phyloP scores from a whole-genome alignment of 1,284 basidiomycete species.

The Mycosarcoma maydis region DNA sequence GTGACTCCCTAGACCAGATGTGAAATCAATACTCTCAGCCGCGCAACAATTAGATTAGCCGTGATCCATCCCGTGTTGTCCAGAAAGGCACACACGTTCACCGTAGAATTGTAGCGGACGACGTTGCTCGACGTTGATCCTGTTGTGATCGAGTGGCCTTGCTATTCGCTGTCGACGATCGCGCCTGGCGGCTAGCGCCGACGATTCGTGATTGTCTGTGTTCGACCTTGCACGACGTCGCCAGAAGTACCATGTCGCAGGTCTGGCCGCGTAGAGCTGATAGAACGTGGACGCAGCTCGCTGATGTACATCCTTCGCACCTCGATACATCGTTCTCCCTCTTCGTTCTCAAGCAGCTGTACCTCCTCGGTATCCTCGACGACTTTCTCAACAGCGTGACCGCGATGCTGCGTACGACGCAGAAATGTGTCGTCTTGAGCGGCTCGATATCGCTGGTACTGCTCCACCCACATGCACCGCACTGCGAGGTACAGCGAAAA shows the following conservation, averaged over 20 bases:
- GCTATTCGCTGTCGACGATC: conserved; percentile 5
- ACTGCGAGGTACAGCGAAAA: conserved; percentile 33
- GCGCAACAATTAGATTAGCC: too few species aligned
- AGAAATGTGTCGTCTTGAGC: conserved; percentile 6
- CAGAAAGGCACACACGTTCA: background rate
- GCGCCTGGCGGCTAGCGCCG: background rate
- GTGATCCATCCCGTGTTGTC: too few species aligned
- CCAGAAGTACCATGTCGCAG: too few species aligned
- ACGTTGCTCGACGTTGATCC: conserved; percentile 17
- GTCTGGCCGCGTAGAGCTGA: conserved; percentile 2
- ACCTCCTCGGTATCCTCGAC: conserved; percentile 70
- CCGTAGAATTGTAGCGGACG: conserved; percentile 23
- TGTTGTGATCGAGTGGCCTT: conserved; percentile 1
- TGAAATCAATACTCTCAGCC: too few species aligned
- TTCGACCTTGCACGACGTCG: too few species aligned
- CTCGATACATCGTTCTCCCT: conserved; percentile 30
- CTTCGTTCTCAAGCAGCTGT: conserved; percentile 63
- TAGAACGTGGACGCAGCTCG: background rate
- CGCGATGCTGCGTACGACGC: background rate
- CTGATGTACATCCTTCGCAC: conserved; percentile 21
- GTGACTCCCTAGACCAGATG: too few species aligned
- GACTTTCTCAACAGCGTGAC: conserved; percentile 31
- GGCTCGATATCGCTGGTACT: conserved; percentile 6
- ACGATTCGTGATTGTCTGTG: too few species aligned
- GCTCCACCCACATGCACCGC: conserved; percentile 29